A percentile compares a stretch with the other conserved stretches of the same genome.
phyloP scores from a whole-genome alignment of 2,329 filamentous ascomycete genomes.

The Phaeophleospora eucalypticola region DNA sequence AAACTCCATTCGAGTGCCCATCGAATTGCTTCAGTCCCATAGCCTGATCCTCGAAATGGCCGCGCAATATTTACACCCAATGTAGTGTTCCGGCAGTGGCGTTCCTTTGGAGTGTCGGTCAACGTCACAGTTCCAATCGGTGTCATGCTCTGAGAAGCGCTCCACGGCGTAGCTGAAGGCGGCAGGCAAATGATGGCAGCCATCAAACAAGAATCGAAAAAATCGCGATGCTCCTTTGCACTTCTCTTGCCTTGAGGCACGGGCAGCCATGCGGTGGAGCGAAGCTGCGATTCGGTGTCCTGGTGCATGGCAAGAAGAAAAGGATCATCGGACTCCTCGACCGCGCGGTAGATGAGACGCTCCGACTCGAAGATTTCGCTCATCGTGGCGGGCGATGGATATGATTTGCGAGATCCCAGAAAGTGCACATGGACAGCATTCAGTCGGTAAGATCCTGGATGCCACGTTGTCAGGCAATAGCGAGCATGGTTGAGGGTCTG shows the following conservation, averaged over 20 bases:
- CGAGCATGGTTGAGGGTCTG: too few species aligned
- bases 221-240: background rate
- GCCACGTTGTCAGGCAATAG: too few species aligned
- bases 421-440: background rate
- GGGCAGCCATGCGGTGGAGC: background rate
- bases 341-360: constrained; percentile 1
- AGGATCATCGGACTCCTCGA: background rate
- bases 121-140: background rate
- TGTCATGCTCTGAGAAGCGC: background rate
- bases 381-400: background rate
- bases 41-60: constrained; percentile 37
- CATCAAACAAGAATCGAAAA: background rate
- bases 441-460: background rate
- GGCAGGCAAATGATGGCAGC: background rate
- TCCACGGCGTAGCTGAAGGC: background rate
- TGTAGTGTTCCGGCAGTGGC: background rate
- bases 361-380: background rate
- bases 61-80: constrained; percentile 3
- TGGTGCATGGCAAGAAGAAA: constrained; percentile 1
- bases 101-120: background rate
- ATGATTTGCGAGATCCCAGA: background rate
- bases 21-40: constrained; percentile 44
- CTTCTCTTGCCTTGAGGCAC: background rate
- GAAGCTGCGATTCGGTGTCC: background rate
- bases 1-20: constrained; percentile 49